Evolutionary conservation across 2,329 filamentous ascomycete species (phyloP).

Genomic region (Cladosporium sp.): DNA sequence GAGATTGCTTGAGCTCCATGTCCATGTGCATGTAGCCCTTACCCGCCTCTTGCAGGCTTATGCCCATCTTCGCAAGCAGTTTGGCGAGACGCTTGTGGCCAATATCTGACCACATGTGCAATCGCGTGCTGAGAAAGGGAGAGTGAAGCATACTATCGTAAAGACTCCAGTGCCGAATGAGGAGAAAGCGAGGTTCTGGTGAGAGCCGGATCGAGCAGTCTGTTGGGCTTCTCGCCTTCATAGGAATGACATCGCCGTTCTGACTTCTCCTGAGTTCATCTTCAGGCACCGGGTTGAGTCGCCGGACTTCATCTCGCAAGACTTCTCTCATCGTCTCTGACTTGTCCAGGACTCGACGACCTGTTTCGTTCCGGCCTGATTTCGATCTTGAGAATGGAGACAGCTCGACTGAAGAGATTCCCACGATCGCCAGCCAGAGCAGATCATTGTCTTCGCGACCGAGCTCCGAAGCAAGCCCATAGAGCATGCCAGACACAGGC

Average conservation of each 20-base stretch:
- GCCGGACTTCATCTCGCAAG: constrained; percentile 85
- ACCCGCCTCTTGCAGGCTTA: constrained; percentile 86
- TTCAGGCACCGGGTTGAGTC: constrained; percentile 73
- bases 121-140: constrained; percentile 81
- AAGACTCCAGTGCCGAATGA: constrained; percentile 92
- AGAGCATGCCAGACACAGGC: constrained; percentile 88
- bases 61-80: constrained; percentile 94
- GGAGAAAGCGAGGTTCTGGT: constrained; percentile 85
- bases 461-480: constrained; percentile 88
- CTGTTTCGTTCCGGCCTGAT: constrained; percentile 49
- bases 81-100: constrained; percentile 88
- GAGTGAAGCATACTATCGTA: constrained; percentile 99
- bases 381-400: constrained; percentile 47
- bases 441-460: constrained; percentile 95
- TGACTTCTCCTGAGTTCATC: constrained; percentile 46
- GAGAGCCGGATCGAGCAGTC: constrained; percentile 89
- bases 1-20: constrained; percentile 84
- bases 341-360: constrained; percentile 52
- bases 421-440: constrained; percentile 90
- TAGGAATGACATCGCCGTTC: constrained; percentile 79
- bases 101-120: constrained; percentile 90
- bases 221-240: constrained; percentile 78
- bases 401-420: constrained; percentile 87
- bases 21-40: constrained; percentile 98
- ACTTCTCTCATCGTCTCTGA: constrained; percentile 80